phyloP scores from a whole-genome alignment of 306 rosid genomes.

The barrel medic (Medicago truncatula) region DNA sequence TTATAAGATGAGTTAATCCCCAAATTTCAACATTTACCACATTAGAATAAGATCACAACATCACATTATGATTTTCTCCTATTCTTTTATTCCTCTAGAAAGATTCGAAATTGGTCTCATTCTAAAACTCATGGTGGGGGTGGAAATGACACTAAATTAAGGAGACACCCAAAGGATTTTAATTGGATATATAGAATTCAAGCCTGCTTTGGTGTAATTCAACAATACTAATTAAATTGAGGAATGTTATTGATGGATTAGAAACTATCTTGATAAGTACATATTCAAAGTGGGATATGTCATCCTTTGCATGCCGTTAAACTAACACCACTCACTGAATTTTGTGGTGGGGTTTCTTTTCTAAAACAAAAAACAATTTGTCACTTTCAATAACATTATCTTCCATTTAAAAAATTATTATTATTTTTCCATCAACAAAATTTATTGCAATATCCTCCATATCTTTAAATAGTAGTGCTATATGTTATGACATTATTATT shows the following conservation, averaged over 20 bases:
- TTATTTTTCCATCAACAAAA: not conserved
- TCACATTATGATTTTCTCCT: not conserved
- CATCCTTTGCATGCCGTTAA: conserved; percentile 46
- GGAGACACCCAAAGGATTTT: conserved; percentile 16
- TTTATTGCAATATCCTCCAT: not conserved
- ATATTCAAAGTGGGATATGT: conserved; percentile 47
- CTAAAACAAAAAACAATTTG: not conserved
- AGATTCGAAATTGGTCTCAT: conserved; percentile 34
- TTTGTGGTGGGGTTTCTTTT: conserved; percentile 31
- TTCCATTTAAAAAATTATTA: not conserved
- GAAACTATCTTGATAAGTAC: conserved; percentile 38
- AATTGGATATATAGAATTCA: conserved; percentile 22
- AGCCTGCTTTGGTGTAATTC: conserved; percentile 34
- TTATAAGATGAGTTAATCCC: too few relatives aligned
- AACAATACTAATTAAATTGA: conserved; percentile 20
- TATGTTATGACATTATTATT: not conserved
- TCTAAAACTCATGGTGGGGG: conserved; percentile 23
- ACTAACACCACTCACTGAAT: conserved; percentile 37
- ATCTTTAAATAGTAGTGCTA: not conserved
- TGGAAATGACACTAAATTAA: conserved; percentile 13
- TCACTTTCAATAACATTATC: conserved; percentile 14
- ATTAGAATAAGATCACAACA: conserved; percentile 1
- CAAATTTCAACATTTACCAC: too few relatives aligned
- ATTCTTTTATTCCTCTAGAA: conserved; percentile 8
- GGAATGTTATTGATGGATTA: conserved; percentile 19